phyloP scores from a whole-genome alignment of 768 basidiomycete genomes.

The Tricholoma sp. region DNA sequence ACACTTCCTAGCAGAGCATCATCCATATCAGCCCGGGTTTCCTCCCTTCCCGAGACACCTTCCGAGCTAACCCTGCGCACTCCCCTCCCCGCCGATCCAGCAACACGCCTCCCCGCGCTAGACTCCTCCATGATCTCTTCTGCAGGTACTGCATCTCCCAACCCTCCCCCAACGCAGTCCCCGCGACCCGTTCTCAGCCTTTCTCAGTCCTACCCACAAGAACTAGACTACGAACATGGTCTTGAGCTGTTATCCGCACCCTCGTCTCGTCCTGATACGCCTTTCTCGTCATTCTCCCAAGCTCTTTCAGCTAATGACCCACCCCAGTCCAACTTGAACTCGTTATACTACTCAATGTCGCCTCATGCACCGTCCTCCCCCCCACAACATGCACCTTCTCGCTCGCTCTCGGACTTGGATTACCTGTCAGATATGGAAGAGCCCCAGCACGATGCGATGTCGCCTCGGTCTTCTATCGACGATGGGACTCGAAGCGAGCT shows the following conservation, averaged over 20 bases:
- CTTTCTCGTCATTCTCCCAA: constrained; percentile 28
- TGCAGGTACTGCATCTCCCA: constrained; percentile 6
- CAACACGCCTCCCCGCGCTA: constrained; percentile 11
- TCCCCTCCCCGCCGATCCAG: constrained; percentile 7
- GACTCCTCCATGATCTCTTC: constrained; percentile 8
- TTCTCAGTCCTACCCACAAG: constrained; percentile 39
- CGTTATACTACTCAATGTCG: constrained; percentile 16
- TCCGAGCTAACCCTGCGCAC: constrained; percentile 15
- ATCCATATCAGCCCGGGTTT: constrained; percentile 19
- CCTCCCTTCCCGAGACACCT: constrained; percentile 9
- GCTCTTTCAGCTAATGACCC: constrained; percentile 6
- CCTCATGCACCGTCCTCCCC: constrained; percentile 8
- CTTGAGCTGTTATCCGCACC: constrained; percentile 41
- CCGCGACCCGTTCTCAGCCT: constrained; percentile 30
- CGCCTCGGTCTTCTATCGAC: constrained; percentile 12
- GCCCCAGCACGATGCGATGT: constrained; percentile 1
- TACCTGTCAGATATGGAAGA: constrained; percentile 18
- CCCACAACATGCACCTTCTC: constrained; percentile 8
- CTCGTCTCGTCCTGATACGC: constrained; percentile 36
- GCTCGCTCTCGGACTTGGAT: constrained; percentile 16
- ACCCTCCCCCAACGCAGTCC: constrained; percentile 7
- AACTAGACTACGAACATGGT: constrained; percentile 38
- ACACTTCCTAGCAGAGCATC: constrained; percentile 18
- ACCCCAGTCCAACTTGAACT: constrained; percentile 5
- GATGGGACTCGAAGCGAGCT: constrained; percentile 11